phyloP scores from a whole-genome alignment of 192 early-diverging fungal genomes.

The Oehlia diaphana region DNA sequence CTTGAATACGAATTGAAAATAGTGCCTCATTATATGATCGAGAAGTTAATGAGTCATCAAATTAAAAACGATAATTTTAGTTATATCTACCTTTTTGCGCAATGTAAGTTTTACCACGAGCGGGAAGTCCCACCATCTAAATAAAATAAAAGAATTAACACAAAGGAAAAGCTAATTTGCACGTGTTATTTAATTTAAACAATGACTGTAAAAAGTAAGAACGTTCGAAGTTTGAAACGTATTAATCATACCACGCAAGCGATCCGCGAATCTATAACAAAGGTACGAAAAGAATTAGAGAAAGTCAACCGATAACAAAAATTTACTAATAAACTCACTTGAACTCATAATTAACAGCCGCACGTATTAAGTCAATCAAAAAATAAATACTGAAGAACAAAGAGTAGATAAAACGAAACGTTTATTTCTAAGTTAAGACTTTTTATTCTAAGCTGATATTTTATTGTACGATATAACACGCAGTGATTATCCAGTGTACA shows the following conservation, averaged over 20 bases:
- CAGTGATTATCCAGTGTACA: too few species aligned
- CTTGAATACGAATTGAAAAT: not conserved
- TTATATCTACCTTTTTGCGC: slow-evolving; percentile 74
- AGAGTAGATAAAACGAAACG: too few species aligned
- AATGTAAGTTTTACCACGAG: slow-evolving; percentile 97
- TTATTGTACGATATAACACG: too few species aligned
- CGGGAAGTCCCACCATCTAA: slow-evolving; percentile 89
- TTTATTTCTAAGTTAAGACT: too few species aligned
- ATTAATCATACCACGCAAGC: slow-evolving; percentile 47
- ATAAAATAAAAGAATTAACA: not conserved
- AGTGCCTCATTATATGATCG: not conserved
- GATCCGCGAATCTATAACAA: slow-evolving; percentile 41
- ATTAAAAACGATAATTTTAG: slow-evolving; percentile 13
- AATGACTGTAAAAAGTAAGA: not conserved
- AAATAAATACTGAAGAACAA: not conserved
- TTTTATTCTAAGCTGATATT: too few species aligned
- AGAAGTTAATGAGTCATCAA: not conserved
- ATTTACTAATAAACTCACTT: not conserved
- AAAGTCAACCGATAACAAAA: not conserved
- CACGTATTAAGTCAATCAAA: not conserved
- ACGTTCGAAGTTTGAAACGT: not conserved
- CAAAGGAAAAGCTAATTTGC: not conserved
- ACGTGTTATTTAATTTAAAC: not conserved
- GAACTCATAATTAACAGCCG: not conserved
- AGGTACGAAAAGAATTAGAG: not conserved